These are phyloP conservation scores for Vachellia collinsii DNA, from an alignment of 306 rosid species.

Conservation along the genomic window DNA sequence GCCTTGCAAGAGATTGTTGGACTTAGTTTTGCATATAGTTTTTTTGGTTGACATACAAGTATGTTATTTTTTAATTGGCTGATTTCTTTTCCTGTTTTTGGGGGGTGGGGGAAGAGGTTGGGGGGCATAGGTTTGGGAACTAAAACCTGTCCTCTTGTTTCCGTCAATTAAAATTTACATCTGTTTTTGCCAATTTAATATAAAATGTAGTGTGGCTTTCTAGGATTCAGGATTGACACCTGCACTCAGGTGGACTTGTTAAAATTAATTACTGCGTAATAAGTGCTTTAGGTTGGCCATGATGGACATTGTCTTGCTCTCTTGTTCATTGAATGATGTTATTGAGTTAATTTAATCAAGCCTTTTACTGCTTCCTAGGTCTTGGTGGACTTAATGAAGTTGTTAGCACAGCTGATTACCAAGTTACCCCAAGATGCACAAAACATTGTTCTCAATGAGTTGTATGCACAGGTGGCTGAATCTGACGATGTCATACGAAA, in stretches of 20 bases:
- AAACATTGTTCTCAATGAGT: slow-evolving; percentile 69
- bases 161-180: not conserved
- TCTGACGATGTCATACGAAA: slow-evolving; percentile 91
- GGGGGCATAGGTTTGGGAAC: not conserved
- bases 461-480: slow-evolving; percentile 84
- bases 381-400: slow-evolving; percentile 80
- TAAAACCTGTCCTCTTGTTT: not conserved
- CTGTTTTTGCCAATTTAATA: not conserved
- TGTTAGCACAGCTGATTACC: slow-evolving; percentile 69
- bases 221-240: slow-evolving; percentile 13
- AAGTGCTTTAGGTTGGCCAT: slow-evolving; percentile 25
- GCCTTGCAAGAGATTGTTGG: slow-evolving; percentile 75
- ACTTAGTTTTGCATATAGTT: slow-evolving; percentile 72
- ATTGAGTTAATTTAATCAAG: slow-evolving; percentile 25
- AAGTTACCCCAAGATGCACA: slow-evolving; percentile 76
- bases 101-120: not conserved
- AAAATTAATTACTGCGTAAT: slow-evolving; percentile 7
- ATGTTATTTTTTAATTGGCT: slow-evolving; percentile 25
- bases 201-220: slow-evolving; percentile 22
- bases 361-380: slow-evolving; percentile 57
- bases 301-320: slow-evolving; percentile 7
- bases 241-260: slow-evolving; percentile 9
- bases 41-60: slow-evolving; percentile 91
- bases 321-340: slow-evolving; percentile 18
- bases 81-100: not conserved